These are phyloP conservation scores for Ganoderma lucidum DNA, from an alignment of 1,284 basidiomycete species.

Conservation along the genomic window DNA sequence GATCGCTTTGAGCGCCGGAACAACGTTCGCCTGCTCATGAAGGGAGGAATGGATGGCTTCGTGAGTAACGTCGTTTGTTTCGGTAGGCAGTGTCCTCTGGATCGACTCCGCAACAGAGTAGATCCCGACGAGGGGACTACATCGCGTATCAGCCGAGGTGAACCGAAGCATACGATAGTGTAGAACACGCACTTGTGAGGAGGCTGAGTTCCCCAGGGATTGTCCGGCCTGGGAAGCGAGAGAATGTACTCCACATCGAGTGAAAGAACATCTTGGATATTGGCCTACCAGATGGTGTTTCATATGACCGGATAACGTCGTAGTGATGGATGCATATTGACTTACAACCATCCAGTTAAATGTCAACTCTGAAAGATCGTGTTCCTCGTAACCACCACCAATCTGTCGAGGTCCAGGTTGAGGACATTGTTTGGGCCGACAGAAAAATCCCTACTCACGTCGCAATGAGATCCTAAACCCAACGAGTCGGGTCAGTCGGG, in stretches of 20 bases:
- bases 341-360: conserved; percentile 74
- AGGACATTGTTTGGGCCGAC: not conserved
- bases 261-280: conserved; percentile 61
- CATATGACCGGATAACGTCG: not conserved
- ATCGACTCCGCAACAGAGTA: conserved; percentile 54
- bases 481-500: not conserved
- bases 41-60: conserved; percentile 72
- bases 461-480: conserved; percentile 27
- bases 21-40: conserved; percentile 50
- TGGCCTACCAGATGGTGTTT: conserved; percentile 49
- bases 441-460: conserved; percentile 17
- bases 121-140: conserved; percentile 61
- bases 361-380: conserved; percentile 73
- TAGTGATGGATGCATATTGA: not conserved
- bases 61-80: conserved; percentile 55
- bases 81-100: conserved; percentile 57
- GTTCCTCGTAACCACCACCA: conserved; percentile 71
- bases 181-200: conserved; percentile 62
- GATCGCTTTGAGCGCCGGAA: conserved; percentile 45
- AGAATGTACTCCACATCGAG: conserved; percentile 62
- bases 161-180: not conserved
- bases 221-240: conserved; percentile 57
- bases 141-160: conserved; percentile 16
- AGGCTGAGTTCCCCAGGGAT: conserved; percentile 65
- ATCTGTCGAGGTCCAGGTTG: conserved; percentile 49